Evolutionary conservation across 2,329 filamentous ascomycete genomes (phyloP).

Genomic region (Parascedosporium putredinis): DNA sequence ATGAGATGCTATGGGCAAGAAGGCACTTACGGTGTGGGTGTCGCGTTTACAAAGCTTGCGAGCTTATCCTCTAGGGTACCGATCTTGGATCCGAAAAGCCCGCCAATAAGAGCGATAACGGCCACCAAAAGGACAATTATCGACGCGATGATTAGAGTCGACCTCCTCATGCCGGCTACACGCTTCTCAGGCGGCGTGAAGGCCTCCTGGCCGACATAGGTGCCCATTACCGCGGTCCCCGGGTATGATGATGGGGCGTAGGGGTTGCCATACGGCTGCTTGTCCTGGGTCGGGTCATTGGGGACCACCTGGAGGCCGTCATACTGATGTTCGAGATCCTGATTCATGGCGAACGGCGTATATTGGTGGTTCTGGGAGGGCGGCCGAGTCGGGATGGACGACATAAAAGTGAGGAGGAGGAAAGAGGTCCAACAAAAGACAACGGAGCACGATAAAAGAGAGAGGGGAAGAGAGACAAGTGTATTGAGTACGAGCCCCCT

Average conservation of each 20-base stretch:
- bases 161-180: background rate
- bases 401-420: background rate
- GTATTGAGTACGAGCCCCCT: too few relatives aligned
- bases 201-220: background rate
- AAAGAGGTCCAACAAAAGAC: background rate
- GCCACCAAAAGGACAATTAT: background rate
- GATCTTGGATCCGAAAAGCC: background rate
- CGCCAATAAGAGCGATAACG: background rate
- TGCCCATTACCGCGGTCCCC: background rate
- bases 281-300: background rate
- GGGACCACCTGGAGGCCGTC: constrained; percentile 1
- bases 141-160: background rate
- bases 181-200: background rate
- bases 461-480: background rate
- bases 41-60: background rate
- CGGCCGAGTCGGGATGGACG: background rate
- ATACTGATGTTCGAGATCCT: background rate
- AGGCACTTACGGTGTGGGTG: background rate
- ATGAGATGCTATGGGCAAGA: background rate
- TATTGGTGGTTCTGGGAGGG: background rate
- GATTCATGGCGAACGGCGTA: background rate
- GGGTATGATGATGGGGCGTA: background rate
- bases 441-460: background rate
- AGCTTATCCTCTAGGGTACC: background rate
- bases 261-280: background rate